phyloP scores from a whole-genome alignment of 2,329 filamentous ascomycete genomes.

The Lojkania enalia region DNA sequence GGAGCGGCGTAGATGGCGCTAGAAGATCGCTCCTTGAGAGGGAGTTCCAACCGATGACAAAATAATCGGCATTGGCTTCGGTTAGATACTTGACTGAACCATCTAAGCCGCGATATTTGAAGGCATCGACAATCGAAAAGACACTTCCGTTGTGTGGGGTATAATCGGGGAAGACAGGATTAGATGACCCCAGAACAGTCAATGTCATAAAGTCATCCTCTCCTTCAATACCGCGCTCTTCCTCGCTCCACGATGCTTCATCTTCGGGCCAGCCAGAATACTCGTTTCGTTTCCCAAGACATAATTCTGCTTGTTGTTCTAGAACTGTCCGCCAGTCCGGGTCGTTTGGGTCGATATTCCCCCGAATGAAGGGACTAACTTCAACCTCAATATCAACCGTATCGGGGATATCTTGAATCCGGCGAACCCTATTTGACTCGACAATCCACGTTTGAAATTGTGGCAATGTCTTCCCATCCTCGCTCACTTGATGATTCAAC shows the following conservation, averaged over 20 bases:
- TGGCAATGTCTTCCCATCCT: not conserved
- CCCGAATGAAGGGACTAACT: constrained; percentile 2
- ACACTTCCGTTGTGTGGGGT: constrained; percentile 4
- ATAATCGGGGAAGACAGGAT: constrained; percentile 8
- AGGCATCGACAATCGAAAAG: constrained; percentile 6
- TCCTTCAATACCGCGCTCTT: not conserved
- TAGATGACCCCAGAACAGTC: constrained; percentile 2
- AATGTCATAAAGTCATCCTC: constrained; percentile 1
- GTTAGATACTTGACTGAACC: constrained; percentile 2
- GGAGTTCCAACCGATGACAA: constrained; percentile 7
- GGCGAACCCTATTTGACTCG: not conserved
- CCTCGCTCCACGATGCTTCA: not conserved
- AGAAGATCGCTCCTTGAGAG: not conserved
- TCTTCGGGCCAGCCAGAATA: not conserved
- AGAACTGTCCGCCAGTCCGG: not conserved
- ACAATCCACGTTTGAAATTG: constrained; percentile 8
- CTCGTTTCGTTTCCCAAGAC: constrained; percentile 2
- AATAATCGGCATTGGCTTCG: constrained; percentile 4
- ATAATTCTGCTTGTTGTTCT: constrained; percentile 6
- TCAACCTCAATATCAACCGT: constrained; percentile 8
- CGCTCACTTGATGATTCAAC: not conserved
- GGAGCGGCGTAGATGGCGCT: not conserved
- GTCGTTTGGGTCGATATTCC: not conserved
- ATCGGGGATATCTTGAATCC: constrained; percentile 1
- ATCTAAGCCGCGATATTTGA: not conserved